phyloP scores from a whole-genome alignment of 805 yeast species.

The Saccharomycopsis schoenii region DNA sequence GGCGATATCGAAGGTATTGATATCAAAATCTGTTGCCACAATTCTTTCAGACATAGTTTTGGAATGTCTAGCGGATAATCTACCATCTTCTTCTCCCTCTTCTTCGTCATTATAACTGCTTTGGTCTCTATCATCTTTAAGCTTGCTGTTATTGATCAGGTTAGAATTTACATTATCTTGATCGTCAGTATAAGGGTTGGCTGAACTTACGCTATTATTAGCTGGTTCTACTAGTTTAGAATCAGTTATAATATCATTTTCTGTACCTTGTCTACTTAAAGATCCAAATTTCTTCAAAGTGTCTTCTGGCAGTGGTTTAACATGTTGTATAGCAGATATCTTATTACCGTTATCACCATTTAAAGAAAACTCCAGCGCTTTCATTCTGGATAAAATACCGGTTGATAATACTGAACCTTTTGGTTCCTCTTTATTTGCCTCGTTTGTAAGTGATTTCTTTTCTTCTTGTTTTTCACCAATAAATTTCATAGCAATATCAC shows the following conservation, averaged over 20 bases:
- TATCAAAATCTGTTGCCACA: constrained; percentile 38
- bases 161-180: neutral
- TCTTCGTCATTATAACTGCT: neutral
- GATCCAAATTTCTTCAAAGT: constrained; percentile 3
- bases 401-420: neutral
- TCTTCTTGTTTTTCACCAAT: neutral
- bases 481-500: neutral
- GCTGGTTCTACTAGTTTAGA: neutral
- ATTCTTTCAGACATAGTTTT: constrained; percentile 13
- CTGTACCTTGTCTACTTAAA: neutral
- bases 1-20: constrained; percentile 68
- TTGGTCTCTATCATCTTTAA: neutral
- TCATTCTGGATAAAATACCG: constrained; percentile 25
- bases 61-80: constrained; percentile 13
- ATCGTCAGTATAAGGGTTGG: neutral
- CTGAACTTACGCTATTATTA: neutral
- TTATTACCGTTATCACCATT: constrained; percentile 10
- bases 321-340: neutral
- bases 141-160: constrained; percentile 6
- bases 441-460: neutral
- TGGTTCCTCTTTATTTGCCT: neutral
- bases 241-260: neutral
- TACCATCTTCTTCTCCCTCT: neutral
- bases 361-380: constrained; percentile 24
- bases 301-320: constrained; percentile 7